These are phyloP conservation scores for Striga hermonthica DNA, from an alignment of 305 asterid species.

Conservation along the genomic window DNA sequence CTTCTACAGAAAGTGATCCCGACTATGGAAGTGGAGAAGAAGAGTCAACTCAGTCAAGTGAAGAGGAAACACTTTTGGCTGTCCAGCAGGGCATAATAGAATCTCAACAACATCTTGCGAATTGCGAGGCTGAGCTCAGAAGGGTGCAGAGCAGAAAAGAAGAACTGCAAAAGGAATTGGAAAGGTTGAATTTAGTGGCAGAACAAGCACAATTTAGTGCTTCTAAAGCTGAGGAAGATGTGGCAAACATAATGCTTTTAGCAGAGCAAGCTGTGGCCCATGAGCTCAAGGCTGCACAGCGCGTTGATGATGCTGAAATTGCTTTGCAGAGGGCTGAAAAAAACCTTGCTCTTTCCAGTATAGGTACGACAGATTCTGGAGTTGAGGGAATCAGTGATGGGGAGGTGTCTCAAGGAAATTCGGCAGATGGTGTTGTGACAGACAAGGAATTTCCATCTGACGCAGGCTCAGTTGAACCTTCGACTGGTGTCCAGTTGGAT, in stretches of 20 bases:
- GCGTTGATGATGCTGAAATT: slow-evolving; percentile 78
- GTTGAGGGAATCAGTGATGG: slow-evolving; percentile 40
- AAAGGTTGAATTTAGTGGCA: slow-evolving; percentile 65
- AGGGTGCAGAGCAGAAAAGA: slow-evolving; percentile 69
- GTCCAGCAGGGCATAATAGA: slow-evolving; percentile 57
- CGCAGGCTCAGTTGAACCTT: slow-evolving; percentile 41
- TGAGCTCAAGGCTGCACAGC: slow-evolving; percentile 89
- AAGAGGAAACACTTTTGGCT: slow-evolving; percentile 56
- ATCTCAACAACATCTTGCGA: slow-evolving; percentile 55
- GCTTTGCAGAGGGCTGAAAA: slow-evolving; percentile 84
- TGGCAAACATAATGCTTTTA: slow-evolving; percentile 88
- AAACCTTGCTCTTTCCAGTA: slow-evolving; percentile 47
- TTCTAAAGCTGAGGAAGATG: slow-evolving; percentile 87
- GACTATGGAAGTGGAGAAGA: slow-evolving; percentile 38
- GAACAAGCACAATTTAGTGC: slow-evolving; percentile 64
- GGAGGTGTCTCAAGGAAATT: slow-evolving; percentile 49
- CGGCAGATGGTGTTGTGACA: slow-evolving; percentile 42
- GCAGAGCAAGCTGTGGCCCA: slow-evolving; percentile 98
- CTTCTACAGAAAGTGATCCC: slow-evolving; percentile 38
- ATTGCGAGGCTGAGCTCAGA: slow-evolving; percentile 70
- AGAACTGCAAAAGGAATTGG: slow-evolving; percentile 78
- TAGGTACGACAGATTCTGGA: slow-evolving; percentile 47
- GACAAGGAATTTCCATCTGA: slow-evolving; percentile 43
- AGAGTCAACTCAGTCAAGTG: slow-evolving; percentile 46
- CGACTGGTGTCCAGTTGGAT: slow-evolving; percentile 42